Evolutionary conservation across 2,329 filamentous ascomycete species (phyloP), one percentile per base, ranked within the genome.

Genomic region (Pyrenochaeta sp.): DNA sequence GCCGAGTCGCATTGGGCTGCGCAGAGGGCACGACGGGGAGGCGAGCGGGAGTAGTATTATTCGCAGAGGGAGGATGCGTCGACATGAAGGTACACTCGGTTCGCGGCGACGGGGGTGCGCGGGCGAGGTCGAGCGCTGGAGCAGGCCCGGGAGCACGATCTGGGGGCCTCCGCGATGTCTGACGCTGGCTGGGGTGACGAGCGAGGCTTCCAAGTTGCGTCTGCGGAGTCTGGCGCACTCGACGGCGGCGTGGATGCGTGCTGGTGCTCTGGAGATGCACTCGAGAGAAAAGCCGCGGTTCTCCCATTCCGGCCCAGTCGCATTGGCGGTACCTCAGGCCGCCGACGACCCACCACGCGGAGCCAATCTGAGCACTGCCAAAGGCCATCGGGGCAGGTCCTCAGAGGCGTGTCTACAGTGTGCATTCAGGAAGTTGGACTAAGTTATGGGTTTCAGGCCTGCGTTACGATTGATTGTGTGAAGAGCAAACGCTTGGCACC

Each of bases 21-120:
- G 42, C 29, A 49, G 28, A 49, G 54, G n/a, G n/a, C n/a, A n/a
- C 35, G 32, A 40, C 24, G 35, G 11, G 10, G 28, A 21, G 36
- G 20, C 27, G 28, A n/a, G 26, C 22, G 31, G 23, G 13, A 22
- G 35, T 39, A 26, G 20, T 37, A 30, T 35, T 29, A 28, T 27
- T 39, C 35, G 40, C 41, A 20, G 18, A 13, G 23, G 17, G 36
- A 29, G 35, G 49, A 35, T 35, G 55, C 35, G 47, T 42, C 48
- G 55, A 53, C 50, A 58, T 50, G 40, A 36, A 56, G 44, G 42
- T 49, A 36, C 35, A 40, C 42, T n/a, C 24, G 28, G 38, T 39
- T 48, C 39, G 52, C n/a, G n/a, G n/a, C n/a, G n/a, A n/a, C n/a
- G n/a, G n/a, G 39, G 36, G 18, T 24, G 46, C 37, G 37, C 27